A percentile compares a stretch with the other conserved stretches of the same genome.
Evolutionary conservation across 2,329 filamentous ascomycete species (phyloP).

Genomic region (Xylaria sp.): DNA sequence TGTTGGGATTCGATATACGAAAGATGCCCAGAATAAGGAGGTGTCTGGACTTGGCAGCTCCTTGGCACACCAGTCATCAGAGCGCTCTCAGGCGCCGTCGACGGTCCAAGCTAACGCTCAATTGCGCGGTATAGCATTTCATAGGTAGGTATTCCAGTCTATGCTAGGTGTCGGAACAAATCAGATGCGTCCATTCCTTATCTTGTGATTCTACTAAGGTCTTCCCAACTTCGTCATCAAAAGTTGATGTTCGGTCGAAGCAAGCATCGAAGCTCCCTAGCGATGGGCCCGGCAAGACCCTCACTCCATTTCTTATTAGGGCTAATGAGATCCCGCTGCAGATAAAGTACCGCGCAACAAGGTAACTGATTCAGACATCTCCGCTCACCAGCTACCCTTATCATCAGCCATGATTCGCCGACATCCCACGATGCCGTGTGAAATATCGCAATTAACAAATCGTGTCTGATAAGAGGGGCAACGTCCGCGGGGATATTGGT

Average conservation of each 20-base stretch:
- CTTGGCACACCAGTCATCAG: neutral
- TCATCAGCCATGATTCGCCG: conserved; percentile 44
- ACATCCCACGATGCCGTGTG: conserved; percentile 19
- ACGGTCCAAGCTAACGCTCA: neutral
- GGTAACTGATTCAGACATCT: conserved; percentile 44
- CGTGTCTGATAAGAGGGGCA: conserved; percentile 41
- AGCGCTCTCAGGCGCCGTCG: neutral
- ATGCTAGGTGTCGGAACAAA: conserved; percentile 7
- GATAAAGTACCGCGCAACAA: conserved; percentile 8
- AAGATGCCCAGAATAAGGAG: neutral
- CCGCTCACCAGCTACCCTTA: conserved; percentile 43
- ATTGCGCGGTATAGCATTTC: neutral
- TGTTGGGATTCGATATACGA: conserved; percentile 1
- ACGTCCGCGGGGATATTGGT: conserved; percentile 35
- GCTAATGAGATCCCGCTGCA: conserved; percentile 17
- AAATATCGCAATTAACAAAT: conserved; percentile 39
- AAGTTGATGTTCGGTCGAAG: conserved; percentile 6
- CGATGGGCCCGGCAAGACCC: conserved; percentile 20
- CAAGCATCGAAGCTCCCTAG: conserved; percentile 6
- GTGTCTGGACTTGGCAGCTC: neutral
- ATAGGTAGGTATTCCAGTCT: neutral
- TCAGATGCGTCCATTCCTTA: conserved; percentile 31
- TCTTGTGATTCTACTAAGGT: conserved; percentile 9
- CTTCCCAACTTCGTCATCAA: conserved; percentile 19
- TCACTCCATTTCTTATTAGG: conserved; percentile 26